Base-by-base conservation (phyloP, 257 asterid species). In the Scutellaria baicalensis region DNA sequence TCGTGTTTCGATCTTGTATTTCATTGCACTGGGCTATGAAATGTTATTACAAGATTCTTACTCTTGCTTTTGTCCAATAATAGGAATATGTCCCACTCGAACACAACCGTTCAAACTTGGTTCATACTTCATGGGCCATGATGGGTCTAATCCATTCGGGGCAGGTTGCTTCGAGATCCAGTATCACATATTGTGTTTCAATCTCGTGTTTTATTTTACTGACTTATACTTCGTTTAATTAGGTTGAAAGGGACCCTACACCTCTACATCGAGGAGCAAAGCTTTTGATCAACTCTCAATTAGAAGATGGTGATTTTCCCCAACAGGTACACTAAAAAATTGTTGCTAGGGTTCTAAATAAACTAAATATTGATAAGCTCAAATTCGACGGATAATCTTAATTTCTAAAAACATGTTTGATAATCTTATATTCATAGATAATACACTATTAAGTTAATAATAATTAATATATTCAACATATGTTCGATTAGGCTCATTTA, bases 71-170 rank as follows among this genome's bases (percentile, higher is more conserved):
- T 42, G 6, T 59, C 16, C 16, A 38, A 39, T 60, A 65, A 74
- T 63, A 92, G 97, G 80, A 73, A 70, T 89, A 89, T 9, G 79
- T 85, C 2, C 86, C 84, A 10, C 74, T 92, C 1, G 92, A 89
- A 75, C 85, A 73, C 18, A 76, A 77, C 0, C 76, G 74, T 4
- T 92, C 96, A 5, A 89, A 89, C 67, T 78, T 92, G 77, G 96
- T 89, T 18, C 96, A 92, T 33, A 89, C 96, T 38, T 76, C 96
- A 0, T 92, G 96, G 96, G 95, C 92, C 5, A 36, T 86, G 83
- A 86, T 88, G 96, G 96, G 92, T 6, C 80, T 92, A 14, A 82
- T 89, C 68, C 82, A 85, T 71, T 78, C 95, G 0, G 95, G 90
- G 52, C 98, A 91, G 85, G 97, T 89, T 38, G 14, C 61, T 54